phyloP scores from a whole-genome alignment of 2,329 filamentous ascomycete genomes.

The Aspergillus puulaauensis region DNA sequence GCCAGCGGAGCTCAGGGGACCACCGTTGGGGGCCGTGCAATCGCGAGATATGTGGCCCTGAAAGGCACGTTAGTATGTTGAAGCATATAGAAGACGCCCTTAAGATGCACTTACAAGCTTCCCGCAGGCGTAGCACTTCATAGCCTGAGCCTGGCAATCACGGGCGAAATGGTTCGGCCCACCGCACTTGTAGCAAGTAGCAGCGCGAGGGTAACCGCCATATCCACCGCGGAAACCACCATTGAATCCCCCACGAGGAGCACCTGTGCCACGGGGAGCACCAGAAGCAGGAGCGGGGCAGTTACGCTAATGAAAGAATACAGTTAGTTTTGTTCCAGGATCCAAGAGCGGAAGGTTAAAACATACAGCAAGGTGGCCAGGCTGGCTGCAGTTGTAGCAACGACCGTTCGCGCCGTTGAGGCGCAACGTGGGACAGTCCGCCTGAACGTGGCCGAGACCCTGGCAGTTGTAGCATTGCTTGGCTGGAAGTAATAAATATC shows the following conservation, averaged over 20 bases:
- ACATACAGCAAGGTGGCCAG: slow-evolving; percentile 85
- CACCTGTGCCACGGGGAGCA: slow-evolving; percentile 64
- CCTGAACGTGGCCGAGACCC: slow-evolving; percentile 95
- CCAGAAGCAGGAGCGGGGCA: slow-evolving; percentile 72
- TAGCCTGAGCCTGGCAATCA: slow-evolving; percentile 96
- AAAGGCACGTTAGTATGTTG: slow-evolving; percentile 1
- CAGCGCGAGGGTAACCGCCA: slow-evolving; percentile 55
- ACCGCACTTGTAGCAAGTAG: slow-evolving; percentile 69
- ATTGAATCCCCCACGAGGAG: slow-evolving; percentile 65
- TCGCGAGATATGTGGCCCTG: slow-evolving; percentile 85
- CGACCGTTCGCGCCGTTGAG: slow-evolving; percentile 81
- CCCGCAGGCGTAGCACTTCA: slow-evolving; percentile 98
- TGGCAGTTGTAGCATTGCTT: slow-evolving; percentile 99
- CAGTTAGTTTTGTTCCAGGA: slow-evolving; percentile 2
- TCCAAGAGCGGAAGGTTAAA: background rate
- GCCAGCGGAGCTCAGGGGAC: slow-evolving; percentile 89
- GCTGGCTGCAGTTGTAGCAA: slow-evolving; percentile 95
- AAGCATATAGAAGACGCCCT: background rate
- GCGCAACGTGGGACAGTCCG: slow-evolving; percentile 95
- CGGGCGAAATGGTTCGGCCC: slow-evolving; percentile 97
- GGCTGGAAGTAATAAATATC: slow-evolving; percentile 49
- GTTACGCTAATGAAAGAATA: slow-evolving; percentile 60
- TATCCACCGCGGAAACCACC: slow-evolving; percentile 72
- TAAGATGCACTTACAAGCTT: slow-evolving; percentile 60
- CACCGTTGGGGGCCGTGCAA: slow-evolving; percentile 95